Base-by-base conservation (phyloP, 2,329 filamentous ascomycete genomes). In the Colletotrichum tropicale region DNA sequence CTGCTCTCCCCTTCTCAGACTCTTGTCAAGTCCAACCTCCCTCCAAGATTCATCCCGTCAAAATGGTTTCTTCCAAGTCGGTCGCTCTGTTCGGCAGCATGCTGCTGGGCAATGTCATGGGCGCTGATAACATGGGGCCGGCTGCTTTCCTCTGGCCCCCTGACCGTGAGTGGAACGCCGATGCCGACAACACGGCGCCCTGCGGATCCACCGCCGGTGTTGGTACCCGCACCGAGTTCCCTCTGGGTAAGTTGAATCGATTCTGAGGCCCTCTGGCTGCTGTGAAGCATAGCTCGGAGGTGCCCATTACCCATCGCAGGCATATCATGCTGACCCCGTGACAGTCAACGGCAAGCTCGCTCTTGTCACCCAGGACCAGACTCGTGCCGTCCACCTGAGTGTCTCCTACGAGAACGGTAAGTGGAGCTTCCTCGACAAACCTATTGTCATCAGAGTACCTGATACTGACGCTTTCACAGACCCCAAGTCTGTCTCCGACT, bases 111-210 rank as follows among this genome's bases (percentile, higher is more conserved):
- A 73, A 70, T 48, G 67, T 72, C 68, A 70, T 71, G 30, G 71
- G 64, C 43, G 68, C 69, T 24, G 78, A 81, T n/a, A 80, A 83
- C 38, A 86, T 87, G 84, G 91, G 90, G 13, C 90, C 90, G 9
- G 90, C 90, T 24, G 89, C 89, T 12, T 91, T 93, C 80, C 84
- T 92, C 82, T 93, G 91, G 67, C 91, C 91, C 6, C 80, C 85
- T 16, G 90, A 92, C 81, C 86, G 91, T 67, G 83, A 85, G 55
- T 93, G 91, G 90, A 85, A 85, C 66, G 88, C 87, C 34, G 85
- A 85, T 15, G 82, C 87, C 48, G 91, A 93, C 79, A 92, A 92
- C 78, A 89, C 81, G 7, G 85, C 87, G 8, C 91, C 91, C 0
- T 93, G 91, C 79, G 91, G 91, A 68, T 91, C 89, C 13, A 82